Conservation (phyloP, 2,329 filamentous ascomycete species). For the Xylariaceae sp. region DNA sequence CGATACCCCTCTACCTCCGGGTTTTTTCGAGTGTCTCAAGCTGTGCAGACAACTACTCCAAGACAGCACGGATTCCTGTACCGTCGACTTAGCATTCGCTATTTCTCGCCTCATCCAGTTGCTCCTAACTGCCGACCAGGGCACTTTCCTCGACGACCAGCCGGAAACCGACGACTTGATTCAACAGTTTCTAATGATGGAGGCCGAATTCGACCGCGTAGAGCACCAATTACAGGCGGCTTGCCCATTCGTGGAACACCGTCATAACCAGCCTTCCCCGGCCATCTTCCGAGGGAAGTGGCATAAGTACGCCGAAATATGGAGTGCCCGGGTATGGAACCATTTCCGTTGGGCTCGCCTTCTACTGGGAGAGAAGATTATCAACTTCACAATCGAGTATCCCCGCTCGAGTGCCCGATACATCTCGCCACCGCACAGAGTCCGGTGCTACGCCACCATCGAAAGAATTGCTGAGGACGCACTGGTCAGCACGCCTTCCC, state of each 20-base stretch:
- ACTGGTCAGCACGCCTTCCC: conserved; percentile 55
- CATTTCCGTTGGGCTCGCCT: conserved; percentile 67
- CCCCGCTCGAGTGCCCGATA: conserved; percentile 47
- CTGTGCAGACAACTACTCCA: conserved; percentile 46
- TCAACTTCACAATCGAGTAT: conserved; percentile 48
- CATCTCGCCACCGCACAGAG: conserved; percentile 42
- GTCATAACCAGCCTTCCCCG: conserved; percentile 45
- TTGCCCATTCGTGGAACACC: conserved; percentile 48
- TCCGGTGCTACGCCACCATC: conserved; percentile 45
- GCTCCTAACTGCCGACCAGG: conserved; percentile 45
- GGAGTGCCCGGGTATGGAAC: conserved; percentile 62
- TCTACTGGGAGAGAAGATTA: conserved; percentile 57
- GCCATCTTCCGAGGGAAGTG: conserved; percentile 60
- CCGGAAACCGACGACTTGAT: conserved; percentile 46
- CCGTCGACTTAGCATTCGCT: conserved; percentile 50
- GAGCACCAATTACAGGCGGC: conserved; percentile 44
- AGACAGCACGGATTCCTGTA: conserved; percentile 46
- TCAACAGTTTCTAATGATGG: conserved; percentile 49
- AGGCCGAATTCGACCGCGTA: conserved; percentile 49
- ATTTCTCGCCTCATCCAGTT: conserved; percentile 51
- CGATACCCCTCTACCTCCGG: conserved; percentile 48
- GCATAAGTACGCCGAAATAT: conserved; percentile 62
- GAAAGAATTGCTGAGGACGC: conserved; percentile 51
- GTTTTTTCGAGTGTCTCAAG: conserved; percentile 53
- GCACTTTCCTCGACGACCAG: conserved; percentile 48